phyloP scores from a whole-genome alignment of 108 stramenopile genomes.

The Stephanodiscus minutulus region DNA sequence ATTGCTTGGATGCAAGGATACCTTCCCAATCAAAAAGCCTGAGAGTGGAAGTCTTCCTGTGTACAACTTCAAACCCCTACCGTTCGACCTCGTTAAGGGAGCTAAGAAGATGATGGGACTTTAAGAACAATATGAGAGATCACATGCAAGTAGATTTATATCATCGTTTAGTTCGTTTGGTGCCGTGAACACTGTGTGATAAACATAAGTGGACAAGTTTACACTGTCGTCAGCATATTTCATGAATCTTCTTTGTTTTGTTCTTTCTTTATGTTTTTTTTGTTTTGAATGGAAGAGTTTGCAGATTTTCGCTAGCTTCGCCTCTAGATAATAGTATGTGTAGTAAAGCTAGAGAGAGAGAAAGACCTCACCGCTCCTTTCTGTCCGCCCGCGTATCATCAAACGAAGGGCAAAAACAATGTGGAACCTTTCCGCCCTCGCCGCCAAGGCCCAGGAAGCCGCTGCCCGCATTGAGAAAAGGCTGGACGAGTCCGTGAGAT shows the following conservation, averaged over 20 bases:
- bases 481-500: constrained; percentile 44
- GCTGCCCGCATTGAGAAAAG: constrained; percentile 43
- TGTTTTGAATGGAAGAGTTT: too few relatives aligned
- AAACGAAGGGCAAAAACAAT: neutral
- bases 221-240: too few relatives aligned
- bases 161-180: too few relatives aligned
- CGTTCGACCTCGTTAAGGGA: constrained; percentile 26
- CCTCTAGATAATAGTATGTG: too few relatives aligned
- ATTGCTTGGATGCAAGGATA: constrained; percentile 77
- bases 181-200: too few relatives aligned
- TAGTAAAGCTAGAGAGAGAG: too few relatives aligned
- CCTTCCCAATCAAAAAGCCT: constrained; percentile 55
- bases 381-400: too few relatives aligned
- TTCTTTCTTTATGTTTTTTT: too few relatives aligned
- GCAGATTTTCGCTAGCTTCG: too few relatives aligned
- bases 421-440: constrained; percentile 43
- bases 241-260: too few relatives aligned
- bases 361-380: too few relatives aligned
- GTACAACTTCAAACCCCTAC: constrained; percentile 45
- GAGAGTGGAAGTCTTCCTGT: constrained; percentile 30
- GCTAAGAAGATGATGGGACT: constrained; percentile 16
- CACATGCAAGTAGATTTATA: neutral
- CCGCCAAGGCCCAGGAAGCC: constrained; percentile 51
- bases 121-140: constrained; percentile 4
- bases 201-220: too few relatives aligned